Percentiles rank a stretch among this genome's conserved stretches.
phyloP scores from a whole-genome alignment of 2,329 filamentous ascomycete species.

The Aspergillus luchuensis region DNA sequence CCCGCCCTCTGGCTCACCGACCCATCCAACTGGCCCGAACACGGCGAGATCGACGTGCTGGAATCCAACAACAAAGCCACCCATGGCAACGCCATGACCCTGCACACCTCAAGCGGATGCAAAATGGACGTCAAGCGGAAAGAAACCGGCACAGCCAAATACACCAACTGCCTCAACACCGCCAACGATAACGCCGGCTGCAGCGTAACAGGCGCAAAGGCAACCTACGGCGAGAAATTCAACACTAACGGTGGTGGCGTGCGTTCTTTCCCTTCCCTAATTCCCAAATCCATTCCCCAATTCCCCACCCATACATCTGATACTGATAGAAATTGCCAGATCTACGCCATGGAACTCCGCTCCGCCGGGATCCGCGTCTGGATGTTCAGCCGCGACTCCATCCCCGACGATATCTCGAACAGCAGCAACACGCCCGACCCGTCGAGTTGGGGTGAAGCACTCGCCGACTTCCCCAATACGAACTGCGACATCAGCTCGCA shows the following conservation, averaged over 20 bases:
- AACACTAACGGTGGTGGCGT: slow-evolving; percentile 59
- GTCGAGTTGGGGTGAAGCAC: slow-evolving; percentile 62
- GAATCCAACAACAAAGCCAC: slow-evolving; percentile 59
- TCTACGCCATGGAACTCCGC: slow-evolving; percentile 65
- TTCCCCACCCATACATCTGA: background rate
- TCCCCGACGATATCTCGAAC: slow-evolving; percentile 57
- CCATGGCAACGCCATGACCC: slow-evolving; percentile 60
- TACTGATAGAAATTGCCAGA: slow-evolving; percentile 19
- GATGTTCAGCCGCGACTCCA: slow-evolving; percentile 56
- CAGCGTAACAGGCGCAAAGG: slow-evolving; percentile 49
- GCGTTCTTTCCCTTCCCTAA: background rate
- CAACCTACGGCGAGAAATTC: slow-evolving; percentile 55
- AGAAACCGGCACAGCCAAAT: slow-evolving; percentile 50
- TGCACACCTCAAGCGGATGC: slow-evolving; percentile 60
- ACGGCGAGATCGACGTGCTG: slow-evolving; percentile 67
- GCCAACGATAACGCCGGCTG: slow-evolving; percentile 61
- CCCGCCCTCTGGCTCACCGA: slow-evolving; percentile 68
- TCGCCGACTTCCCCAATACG: slow-evolving; percentile 67
- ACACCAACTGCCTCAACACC: slow-evolving; percentile 54
- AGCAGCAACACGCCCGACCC: slow-evolving; percentile 57
- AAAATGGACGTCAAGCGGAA: slow-evolving; percentile 58
- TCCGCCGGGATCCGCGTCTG: slow-evolving; percentile 63
- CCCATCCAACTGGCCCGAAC: slow-evolving; percentile 60
- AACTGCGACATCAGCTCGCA: slow-evolving; percentile 61
- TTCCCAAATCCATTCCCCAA: background rate